These are phyloP conservation scores for Cystofilobasidium capitatum DNA, from an alignment of 768 basidiomycete genomes.

Conservation along the genomic window DNA sequence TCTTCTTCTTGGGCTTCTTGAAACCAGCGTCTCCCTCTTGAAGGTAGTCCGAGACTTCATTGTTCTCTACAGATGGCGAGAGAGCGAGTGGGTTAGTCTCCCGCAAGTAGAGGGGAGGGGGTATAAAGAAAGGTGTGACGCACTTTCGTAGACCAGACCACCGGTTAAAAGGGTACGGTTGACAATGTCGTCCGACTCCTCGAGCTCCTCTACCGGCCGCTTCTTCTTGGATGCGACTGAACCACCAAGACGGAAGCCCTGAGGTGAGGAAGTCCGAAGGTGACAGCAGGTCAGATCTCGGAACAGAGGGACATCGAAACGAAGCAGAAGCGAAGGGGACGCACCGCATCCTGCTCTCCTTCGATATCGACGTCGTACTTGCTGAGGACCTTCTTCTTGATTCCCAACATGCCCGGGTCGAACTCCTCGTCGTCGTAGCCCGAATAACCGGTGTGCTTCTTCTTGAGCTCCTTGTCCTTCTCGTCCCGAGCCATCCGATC, in stretches of 20 bases:
- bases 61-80: constrained; percentile 54
- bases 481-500: constrained; percentile 69
- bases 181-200: constrained; percentile 52
- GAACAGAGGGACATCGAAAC: constrained; percentile 10
- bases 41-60: constrained; percentile 75
- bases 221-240: constrained; percentile 26
- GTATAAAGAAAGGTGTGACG: constrained; percentile 37
- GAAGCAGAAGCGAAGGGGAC: neutral
- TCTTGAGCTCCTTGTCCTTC: constrained; percentile 72
- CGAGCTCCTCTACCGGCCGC: constrained; percentile 43
- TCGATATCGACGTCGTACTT: constrained; percentile 92
- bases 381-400: constrained; percentile 69
- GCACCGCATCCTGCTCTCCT: constrained; percentile 59
- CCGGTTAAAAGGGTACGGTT: constrained; percentile 65
- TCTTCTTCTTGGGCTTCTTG: constrained; percentile 95
- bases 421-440: constrained; percentile 98
- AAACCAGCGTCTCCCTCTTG: constrained; percentile 88
- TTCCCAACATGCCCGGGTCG: constrained; percentile 54
- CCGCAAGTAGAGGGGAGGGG: neutral
- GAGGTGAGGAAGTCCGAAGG: neutral
- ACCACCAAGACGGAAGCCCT: constrained; percentile 83
- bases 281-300: neutral
- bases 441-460: constrained; percentile 61
- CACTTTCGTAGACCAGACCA: constrained; percentile 76
- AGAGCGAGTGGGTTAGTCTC: neutral